phyloP scores from a whole-genome alignment of 345 rosid genomes.

The Crucihimalaya himalaica region DNA sequence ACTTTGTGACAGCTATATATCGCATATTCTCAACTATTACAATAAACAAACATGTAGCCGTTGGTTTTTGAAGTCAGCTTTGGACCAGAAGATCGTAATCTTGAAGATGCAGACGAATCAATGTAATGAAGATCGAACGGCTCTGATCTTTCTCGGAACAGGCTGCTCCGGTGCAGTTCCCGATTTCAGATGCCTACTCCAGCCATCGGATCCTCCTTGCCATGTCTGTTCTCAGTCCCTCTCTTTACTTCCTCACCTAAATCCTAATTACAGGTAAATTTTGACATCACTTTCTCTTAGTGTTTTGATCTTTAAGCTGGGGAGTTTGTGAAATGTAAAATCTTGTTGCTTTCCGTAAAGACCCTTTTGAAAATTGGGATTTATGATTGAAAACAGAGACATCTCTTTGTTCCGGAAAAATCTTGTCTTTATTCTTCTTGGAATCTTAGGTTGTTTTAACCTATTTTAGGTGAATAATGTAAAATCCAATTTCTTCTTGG shows the following conservation, averaged over 20 bases:
- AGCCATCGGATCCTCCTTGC: conserved; percentile 94
- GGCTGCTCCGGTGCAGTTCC: conserved; percentile 97
- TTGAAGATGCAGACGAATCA: conserved; percentile 28
- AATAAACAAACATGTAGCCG: conserved; percentile 34
- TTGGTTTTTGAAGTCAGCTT: conserved; percentile 26
- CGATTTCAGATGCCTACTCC: conserved; percentile 79
- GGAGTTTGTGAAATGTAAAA: conserved; percentile 1
- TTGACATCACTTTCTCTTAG: neutral
- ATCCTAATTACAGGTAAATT: conserved; percentile 82
- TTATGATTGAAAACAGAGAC: neutral
- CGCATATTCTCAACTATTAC: conserved; percentile 23
- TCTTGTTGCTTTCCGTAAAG: neutral
- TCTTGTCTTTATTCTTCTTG: neutral
- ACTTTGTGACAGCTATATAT: neutral
- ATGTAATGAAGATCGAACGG: conserved; percentile 44
- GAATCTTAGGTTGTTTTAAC: neutral
- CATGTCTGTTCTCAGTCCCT: conserved; percentile 70
- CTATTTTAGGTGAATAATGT: neutral
- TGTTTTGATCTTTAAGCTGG: neutral
- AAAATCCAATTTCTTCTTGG: neutral
- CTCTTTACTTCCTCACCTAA: conserved; percentile 62
- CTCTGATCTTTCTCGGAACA: conserved; percentile 88
- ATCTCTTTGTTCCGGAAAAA: neutral
- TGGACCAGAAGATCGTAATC: conserved; percentile 11
- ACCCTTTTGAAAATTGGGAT: conserved; percentile 6